phyloP scores from a whole-genome alignment of 768 basidiomycete species.

The Russula foetens region DNA sequence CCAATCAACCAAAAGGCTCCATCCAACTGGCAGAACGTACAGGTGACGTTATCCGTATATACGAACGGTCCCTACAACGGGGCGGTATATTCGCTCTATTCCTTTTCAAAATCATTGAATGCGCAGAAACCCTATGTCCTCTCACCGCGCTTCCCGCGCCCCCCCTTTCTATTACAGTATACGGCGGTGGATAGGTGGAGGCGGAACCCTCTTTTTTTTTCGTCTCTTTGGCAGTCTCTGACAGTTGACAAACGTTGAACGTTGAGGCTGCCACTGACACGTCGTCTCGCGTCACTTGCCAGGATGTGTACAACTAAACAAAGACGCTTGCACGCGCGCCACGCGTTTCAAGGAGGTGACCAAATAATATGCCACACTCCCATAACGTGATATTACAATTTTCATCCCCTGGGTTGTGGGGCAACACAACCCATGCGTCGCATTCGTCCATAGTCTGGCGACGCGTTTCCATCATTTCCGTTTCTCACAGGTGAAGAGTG shows the following conservation, averaged over 20 bases:
- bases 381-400: background rate
- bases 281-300: background rate
- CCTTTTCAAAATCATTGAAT: background rate
- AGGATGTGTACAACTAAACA: background rate
- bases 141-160: background rate
- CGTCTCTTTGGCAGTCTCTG: background rate
- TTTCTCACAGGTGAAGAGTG: too few species aligned
- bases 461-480: too few species aligned
- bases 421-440: background rate
- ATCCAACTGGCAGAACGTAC: too few species aligned
- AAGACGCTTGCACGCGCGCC: slow-evolving; percentile 1
- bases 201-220: background rate
- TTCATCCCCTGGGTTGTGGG: too few species aligned
- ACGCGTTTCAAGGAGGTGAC: background rate
- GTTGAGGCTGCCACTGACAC: background rate
- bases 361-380: background rate
- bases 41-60: background rate
- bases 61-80: background rate
- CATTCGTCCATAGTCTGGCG: background rate
- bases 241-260: slow-evolving; percentile 3
- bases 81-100: background rate
- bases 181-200: background rate
- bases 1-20: background rate
- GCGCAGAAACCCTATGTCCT: too few species aligned
- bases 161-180: too few species aligned